Evolutionary conservation across 257 asterid species (phyloP).

Genomic region (Buddleja alternifolia): DNA sequence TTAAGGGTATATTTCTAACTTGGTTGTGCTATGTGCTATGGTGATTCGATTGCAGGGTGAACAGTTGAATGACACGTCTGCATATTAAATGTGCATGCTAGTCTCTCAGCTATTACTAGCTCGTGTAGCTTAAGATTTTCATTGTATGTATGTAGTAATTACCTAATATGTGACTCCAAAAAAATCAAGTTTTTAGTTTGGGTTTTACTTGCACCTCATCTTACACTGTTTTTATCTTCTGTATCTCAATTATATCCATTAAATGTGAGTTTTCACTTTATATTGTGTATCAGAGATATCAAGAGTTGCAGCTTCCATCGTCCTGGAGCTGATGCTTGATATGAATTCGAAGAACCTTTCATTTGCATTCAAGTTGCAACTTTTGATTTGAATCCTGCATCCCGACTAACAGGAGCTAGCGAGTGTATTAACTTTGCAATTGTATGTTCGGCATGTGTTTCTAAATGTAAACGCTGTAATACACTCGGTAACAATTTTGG

Average conservation of each 20-base stretch:
- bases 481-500: constrained; percentile 17
- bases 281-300: constrained; percentile 31
- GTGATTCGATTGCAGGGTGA: not conserved
- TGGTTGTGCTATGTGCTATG: not conserved
- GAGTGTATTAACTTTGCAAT: constrained; percentile 28
- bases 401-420: constrained; percentile 26
- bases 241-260: not conserved
- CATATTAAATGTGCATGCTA: too few relatives aligned
- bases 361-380: constrained; percentile 17
- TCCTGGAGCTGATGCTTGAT: constrained; percentile 29
- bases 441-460: constrained; percentile 30
- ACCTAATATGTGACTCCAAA: not conserved
- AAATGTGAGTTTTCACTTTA: constrained; percentile 3
- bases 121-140: too few relatives aligned
- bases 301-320: constrained; percentile 24
- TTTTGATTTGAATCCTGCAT: constrained; percentile 24
- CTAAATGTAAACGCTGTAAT: constrained; percentile 31
- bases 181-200: too few relatives aligned
- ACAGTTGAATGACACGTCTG: constrained; percentile 5
- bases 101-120: too few relatives aligned
- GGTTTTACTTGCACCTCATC: too few relatives aligned
- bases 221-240: not conserved
- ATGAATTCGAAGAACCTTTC: constrained; percentile 26
- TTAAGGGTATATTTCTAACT: constrained; percentile 26
- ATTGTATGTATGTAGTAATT: not conserved